Percentiles rank a stretch among this genome's conserved stretches.
These are phyloP conservation scores for Aphanomyces euteiches DNA, from an alignment of 352 stramenopile genomes.

Conservation along the genomic window DNA sequence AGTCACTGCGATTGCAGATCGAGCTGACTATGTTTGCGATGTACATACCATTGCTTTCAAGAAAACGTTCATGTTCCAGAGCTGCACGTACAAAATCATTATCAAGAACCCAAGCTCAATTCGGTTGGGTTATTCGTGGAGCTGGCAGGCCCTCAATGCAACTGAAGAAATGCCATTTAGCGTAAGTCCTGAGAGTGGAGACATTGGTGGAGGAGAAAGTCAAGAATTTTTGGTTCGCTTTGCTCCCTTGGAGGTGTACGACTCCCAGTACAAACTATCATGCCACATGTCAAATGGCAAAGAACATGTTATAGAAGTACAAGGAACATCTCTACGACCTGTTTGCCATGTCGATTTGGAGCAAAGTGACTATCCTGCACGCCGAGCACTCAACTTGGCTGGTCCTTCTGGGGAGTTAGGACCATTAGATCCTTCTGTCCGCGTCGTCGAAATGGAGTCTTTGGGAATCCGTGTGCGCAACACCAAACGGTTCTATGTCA, in stretches of 20 bases:
- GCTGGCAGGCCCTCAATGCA: constrained; percentile 33
- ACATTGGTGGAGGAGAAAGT: constrained; percentile 50
- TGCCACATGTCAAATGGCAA: constrained; percentile 43
- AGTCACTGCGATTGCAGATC: constrained; percentile 68
- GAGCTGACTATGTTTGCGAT: constrained; percentile 56
- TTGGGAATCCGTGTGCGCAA: constrained; percentile 89
- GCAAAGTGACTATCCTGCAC: constrained; percentile 81
- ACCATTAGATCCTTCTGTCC: constrained; percentile 79
- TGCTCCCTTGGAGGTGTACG: constrained; percentile 87
- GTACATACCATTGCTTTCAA: constrained; percentile 61
- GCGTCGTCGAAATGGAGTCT: constrained; percentile 91
- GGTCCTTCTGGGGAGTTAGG: constrained; percentile 82
- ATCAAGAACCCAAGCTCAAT: constrained; percentile 76
- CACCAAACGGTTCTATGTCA: constrained; percentile 89
- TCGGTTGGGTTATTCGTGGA: constrained; percentile 52
- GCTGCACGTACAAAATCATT: constrained; percentile 64
- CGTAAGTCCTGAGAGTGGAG: constrained; percentile 59
- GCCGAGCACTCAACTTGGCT: constrained; percentile 53
- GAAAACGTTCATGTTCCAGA: constrained; percentile 85
- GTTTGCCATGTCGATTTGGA: constrained; percentile 93
- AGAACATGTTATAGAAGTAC: constrained; percentile 52
- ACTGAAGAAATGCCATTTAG: constrained; percentile 79
- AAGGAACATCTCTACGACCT: constrained; percentile 74
- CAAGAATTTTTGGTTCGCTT: constrained; percentile 86
- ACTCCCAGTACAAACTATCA: constrained; percentile 69